These are phyloP conservation scores for Ophiostoma ips DNA, from an alignment of 2,329 filamentous ascomycete genomes.

Conservation along the genomic window DNA sequence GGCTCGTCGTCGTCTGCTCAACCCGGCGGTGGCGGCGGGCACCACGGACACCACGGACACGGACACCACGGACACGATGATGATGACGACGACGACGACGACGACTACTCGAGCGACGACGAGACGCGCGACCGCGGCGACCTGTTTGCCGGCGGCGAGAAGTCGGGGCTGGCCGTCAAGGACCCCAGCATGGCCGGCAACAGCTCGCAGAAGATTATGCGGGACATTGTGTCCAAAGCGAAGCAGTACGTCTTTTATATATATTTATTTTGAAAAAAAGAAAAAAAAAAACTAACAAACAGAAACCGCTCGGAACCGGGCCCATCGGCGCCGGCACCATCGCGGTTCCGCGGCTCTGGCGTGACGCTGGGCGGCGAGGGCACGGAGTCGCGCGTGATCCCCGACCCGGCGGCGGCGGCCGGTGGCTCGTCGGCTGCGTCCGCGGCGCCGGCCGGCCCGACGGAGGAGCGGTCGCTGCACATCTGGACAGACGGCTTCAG, in stretches of 20 bases:
- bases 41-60: constrained; percentile 43
- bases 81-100: constrained; percentile 39
- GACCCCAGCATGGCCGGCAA: constrained; percentile 34
- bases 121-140: constrained; percentile 45
- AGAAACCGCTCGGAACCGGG: constrained; percentile 3
- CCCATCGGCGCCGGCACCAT: constrained; percentile 29
- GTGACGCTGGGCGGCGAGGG: constrained; percentile 70
- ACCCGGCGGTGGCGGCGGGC: constrained; percentile 43
- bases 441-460: constrained; percentile 15
- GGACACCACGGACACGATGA: constrained; percentile 41
- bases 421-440: constrained; percentile 7
- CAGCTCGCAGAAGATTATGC: constrained; percentile 42
- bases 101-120: constrained; percentile 46
- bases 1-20: constrained; percentile 27
- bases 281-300: background rate
- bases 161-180: constrained; percentile 58
- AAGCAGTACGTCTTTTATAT: constrained; percentile 20
- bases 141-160: constrained; percentile 73
- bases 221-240: constrained; percentile 51
- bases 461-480: constrained; percentile 55
- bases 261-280: too few relatives aligned
- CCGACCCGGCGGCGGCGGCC: constrained; percentile 36
- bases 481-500: constrained; percentile 78
- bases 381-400: constrained; percentile 52
- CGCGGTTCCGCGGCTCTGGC: constrained; percentile 54